Conservation (phyloP, 192 early-diverging fungal species). For the Podila verticillata region DNA sequence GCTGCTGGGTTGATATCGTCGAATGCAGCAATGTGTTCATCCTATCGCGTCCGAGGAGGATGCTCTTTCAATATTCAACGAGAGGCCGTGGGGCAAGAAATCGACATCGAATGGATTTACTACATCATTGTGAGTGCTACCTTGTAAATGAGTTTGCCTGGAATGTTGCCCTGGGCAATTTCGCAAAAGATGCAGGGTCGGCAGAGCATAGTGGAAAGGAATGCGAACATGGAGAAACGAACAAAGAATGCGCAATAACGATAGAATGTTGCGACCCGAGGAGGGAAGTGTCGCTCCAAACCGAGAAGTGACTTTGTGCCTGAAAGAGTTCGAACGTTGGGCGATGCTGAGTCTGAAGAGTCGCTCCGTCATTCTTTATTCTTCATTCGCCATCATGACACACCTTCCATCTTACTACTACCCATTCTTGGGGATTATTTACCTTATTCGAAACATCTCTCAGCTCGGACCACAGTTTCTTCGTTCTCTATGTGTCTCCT, state of each 20-base stretch:
- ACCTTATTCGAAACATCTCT: slow-evolving; percentile 35
- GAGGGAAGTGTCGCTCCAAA: background rate
- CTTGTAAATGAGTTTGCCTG: slow-evolving; percentile 37
- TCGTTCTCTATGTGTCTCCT: slow-evolving; percentile 35
- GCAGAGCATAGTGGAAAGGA: slow-evolving; percentile 18
- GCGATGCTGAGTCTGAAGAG: too few relatives aligned
- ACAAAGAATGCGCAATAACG: background rate
- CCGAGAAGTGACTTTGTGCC: too few relatives aligned
- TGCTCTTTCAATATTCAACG: background rate
- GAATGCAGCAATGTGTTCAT: slow-evolving; percentile 48
- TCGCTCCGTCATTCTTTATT: too few relatives aligned
- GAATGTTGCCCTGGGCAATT: slow-evolving; percentile 26
- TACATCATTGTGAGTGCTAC: background rate
- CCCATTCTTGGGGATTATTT: slow-evolving; percentile 42
- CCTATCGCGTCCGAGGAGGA: slow-evolving; percentile 12
- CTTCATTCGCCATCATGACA: too few relatives aligned
- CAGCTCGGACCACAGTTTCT: slow-evolving; percentile 39
- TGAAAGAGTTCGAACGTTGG: too few relatives aligned
- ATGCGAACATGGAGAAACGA: background rate
- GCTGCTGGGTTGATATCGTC: slow-evolving; percentile 51
- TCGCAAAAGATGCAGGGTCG: slow-evolving; percentile 50
- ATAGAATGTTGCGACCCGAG: background rate
- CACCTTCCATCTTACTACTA: background rate
- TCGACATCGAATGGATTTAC: background rate
- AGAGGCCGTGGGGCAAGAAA: background rate